Evolutionary conservation across 139 green algal genomes (phyloP), one percentile per base, ranked within the genome.

Genomic region (Micractinium conductrix): DNA sequence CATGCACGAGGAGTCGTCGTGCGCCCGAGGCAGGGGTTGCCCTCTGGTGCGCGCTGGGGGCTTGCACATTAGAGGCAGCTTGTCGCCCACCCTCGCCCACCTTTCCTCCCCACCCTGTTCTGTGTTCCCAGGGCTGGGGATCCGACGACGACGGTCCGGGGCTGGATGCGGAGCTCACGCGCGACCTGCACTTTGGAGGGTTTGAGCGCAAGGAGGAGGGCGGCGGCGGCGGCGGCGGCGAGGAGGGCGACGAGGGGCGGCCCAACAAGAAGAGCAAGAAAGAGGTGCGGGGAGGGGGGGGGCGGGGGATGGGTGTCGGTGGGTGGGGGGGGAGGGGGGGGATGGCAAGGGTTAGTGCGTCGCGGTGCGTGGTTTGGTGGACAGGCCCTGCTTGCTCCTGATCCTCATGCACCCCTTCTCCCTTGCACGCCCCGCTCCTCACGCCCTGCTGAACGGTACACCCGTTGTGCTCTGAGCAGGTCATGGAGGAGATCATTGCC

Each of bases 401-500:
- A n/a, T n/a, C n/a, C n/a, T n/a, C n/a, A n/a, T n/a, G n/a, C n/a
- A n/a, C n/a, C n/a, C n/a, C n/a, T n/a, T n/a, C n/a, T n/a, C n/a
- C n/a, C n/a, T n/a, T n/a, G n/a, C n/a, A n/a, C n/a, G n/a, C n/a
- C n/a, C n/a, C n/a, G n/a, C n/a, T n/a, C n/a, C n/a, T n/a, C n/a
- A n/a, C n/a, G n/a, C n/a, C n/a, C n/a, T n/a, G n/a, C n/a, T n/a
- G n/a, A n/a, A n/a, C n/a, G n/a, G n/a, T n/a, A n/a, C n/a, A n/a
- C n/a, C n/a, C n/a, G n/a, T n/a, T n/a, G n/a, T n/a, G n/a, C n/a
- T n/a, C n/a, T 2, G 30, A 19, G 62, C 92, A 99, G 93, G 90
- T 99, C 10, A 99, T 99, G 97, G 95, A 97, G 82, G 97, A 99
- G 93, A 87, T 99, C 63, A 98, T 99, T 44, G 95, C 95, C 50